Evolutionary conservation across 495 filamentous ascomycete species (phyloP), one percentile per base, ranked within the genome.

Genomic region (Letharia lupina): DNA sequence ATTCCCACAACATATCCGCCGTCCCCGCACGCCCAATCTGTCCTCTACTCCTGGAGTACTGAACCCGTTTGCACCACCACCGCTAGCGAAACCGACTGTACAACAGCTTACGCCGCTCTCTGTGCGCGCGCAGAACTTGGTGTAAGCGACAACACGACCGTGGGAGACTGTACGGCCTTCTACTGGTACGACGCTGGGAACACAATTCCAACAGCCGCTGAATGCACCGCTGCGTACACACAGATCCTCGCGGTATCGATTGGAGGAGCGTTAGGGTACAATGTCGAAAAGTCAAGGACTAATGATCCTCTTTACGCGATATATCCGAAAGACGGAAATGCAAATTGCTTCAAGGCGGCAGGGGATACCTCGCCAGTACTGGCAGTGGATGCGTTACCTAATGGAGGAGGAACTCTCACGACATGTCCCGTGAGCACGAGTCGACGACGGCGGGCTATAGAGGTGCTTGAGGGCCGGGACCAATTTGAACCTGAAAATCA

Each of bases 271-370:
- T n/a, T 65, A 9, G 63, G 63, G 11, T 65, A 40, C 40, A 39
- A 65, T 28, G 54, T n/a, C 12, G 39, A 3, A 16, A 23, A 39
- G 1, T 42, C 20, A 2, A 39, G 63, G 23, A 65, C 63, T 7
- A 65, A 28, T 60, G 63, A 65, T 28, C 63, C 63, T 15, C 37
- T 65, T n/a, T 65, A 57, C 33, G 35, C 42, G 47, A 23, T 65
- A 15, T 57, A 65, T 60, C 63, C 63, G 23, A 56, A 42, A 23
- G 63, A 57, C 28, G 63, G 63, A 31, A 65, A 65, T 44, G 63
- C 35, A 23, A 65, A 65, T 40, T 65, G 63, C 50, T 39, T 65
- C 47, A 65, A 65, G 39, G 63, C 63, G 50, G 28, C 63, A 37
- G 63, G 63, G 10, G 63, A 65, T 44, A 65, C 33, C 13, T 47